Percentiles rank a stretch among this genome's conserved stretches.
Conservation (phyloP, 2,329 filamentous ascomycete genomes). For the Colletotrichum siamense region DNA sequence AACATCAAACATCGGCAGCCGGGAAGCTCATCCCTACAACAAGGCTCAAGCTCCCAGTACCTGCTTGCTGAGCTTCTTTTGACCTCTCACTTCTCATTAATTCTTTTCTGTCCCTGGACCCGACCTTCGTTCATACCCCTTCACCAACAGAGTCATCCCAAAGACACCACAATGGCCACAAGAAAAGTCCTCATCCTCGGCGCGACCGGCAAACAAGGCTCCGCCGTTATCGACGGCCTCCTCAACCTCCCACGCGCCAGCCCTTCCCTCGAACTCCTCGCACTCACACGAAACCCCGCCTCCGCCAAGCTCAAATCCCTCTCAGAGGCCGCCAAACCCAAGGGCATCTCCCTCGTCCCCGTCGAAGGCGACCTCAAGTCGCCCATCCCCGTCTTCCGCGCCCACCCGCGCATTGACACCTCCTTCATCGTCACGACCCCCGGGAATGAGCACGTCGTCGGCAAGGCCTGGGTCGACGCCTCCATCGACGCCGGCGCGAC, state of each 20-base stretch:
- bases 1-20: neutral
- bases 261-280: conserved; percentile 16
- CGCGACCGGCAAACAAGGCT: conserved; percentile 53
- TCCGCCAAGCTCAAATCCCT: conserved; percentile 14
- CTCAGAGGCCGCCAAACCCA: conserved; percentile 13
- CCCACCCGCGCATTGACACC: conserved; percentile 25
- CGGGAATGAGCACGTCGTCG: conserved; percentile 28
- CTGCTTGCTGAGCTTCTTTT: neutral
- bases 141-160: neutral
- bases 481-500: conserved; percentile 48
- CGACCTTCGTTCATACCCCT: neutral
- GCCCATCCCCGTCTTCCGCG: conserved; percentile 24
- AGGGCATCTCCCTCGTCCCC: conserved; percentile 21
- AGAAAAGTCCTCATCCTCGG: conserved; percentile 50
- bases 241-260: conserved; percentile 23
- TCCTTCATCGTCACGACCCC: conserved; percentile 32
- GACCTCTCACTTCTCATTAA: neutral
- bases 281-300: conserved; percentile 11
- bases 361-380: conserved; percentile 24
- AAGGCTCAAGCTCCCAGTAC: neutral
- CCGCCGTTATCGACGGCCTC: conserved; percentile 40
- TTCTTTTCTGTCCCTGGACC: too few relatives aligned
- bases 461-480: conserved; percentile 28
- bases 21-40: conserved; percentile 4
- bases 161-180: conserved; percentile 21